A percentile compares a stretch with the other conserved stretches of the same genome.
phyloP scores from a whole-genome alignment of 2,329 filamentous ascomycete species.

The Talaromyces sp. region DNA sequence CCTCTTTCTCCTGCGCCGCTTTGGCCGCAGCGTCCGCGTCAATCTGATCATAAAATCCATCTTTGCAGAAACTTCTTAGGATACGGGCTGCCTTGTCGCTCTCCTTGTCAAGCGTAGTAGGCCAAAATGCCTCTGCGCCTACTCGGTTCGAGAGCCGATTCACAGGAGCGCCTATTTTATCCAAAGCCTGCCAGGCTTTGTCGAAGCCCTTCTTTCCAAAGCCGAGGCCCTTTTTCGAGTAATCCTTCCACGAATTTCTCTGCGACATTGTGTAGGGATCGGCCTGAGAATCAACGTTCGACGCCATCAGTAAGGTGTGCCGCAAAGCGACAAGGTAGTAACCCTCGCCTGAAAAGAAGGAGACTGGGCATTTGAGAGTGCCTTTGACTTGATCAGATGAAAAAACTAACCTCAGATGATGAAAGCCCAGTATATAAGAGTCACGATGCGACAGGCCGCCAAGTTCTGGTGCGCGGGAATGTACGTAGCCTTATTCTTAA shows the following conservation, averaged over 20 bases:
- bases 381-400: not conserved
- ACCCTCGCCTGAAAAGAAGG: not conserved
- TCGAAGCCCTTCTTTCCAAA: slow-evolving; percentile 62
- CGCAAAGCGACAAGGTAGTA: slow-evolving; percentile 11
- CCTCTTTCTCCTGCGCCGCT: slow-evolving; percentile 41
- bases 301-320: slow-evolving; percentile 8
- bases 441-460: not conserved
- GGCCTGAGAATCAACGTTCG: not conserved
- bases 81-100: slow-evolving; percentile 88
- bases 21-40: slow-evolving; percentile 44
- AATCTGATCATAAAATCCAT: slow-evolving; percentile 56
- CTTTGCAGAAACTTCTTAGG: slow-evolving; percentile 81
- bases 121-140: slow-evolving; percentile 79
- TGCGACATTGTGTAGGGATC: slow-evolving; percentile 36
- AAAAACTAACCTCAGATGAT: not conserved
- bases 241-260: slow-evolving; percentile 48
- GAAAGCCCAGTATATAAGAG: not conserved
- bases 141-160: slow-evolving; percentile 78
- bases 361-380: not conserved
- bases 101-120: slow-evolving; percentile 78
- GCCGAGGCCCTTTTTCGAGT: slow-evolving; percentile 36
- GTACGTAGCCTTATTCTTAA: not conserved
- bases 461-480: slow-evolving; percentile 3
- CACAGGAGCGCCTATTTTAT: slow-evolving; percentile 68
- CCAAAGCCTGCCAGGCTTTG: slow-evolving; percentile 62